Conservation (phyloP, 1,284 basidiomycete species). For the Sphaerobolus stellatus region DNA sequence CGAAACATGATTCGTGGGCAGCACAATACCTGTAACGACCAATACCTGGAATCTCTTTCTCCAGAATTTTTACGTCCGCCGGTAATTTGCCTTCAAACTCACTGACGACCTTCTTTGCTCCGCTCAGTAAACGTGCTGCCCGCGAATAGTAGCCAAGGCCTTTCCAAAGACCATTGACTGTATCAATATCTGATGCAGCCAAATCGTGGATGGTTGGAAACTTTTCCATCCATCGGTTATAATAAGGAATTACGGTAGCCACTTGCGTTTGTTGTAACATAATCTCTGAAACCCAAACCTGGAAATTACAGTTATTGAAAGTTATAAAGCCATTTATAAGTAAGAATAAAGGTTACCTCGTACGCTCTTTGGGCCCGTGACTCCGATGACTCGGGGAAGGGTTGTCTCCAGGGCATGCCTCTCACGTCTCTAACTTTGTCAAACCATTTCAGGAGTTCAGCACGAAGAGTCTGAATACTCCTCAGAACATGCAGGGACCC, state of each 20-base stretch:
- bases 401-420: conserved; percentile 86
- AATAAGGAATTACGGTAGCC: conserved; percentile 87
- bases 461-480: conserved; percentile 34
- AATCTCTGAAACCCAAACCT: conserved; percentile 91
- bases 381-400: conserved; percentile 52
- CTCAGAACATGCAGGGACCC: conserved; percentile 3
- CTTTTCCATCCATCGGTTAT: conserved; percentile 81
- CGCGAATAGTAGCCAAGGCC: conserved; percentile 92
- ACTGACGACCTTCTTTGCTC: conserved; percentile 73
- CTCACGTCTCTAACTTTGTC: conserved; percentile 57
- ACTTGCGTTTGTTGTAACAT: conserved; percentile 98
- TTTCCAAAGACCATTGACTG: conserved; percentile 87
- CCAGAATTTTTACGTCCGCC: conserved; percentile 75
- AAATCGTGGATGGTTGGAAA: conserved; percentile 84
- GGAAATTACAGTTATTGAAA: conserved; percentile 12
- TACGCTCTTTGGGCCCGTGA: conserved; percentile 74
- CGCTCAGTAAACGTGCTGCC: conserved; percentile 74
- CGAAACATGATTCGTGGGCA: conserved; percentile 11
- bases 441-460: conserved; percentile 67
- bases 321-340: conserved; percentile 11
- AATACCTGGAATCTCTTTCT: conserved; percentile 85
- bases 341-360: conserved; percentile 49
- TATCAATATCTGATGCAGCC: conserved; percentile 75
- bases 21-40: conserved; percentile 73
- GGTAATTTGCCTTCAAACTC: conserved; percentile 75